Percentiles rank a stretch among this genome's conserved stretches.
Conservation (phyloP, 2,329 filamentous ascomycete genomes). For the Ustilaginoidea virens region DNA sequence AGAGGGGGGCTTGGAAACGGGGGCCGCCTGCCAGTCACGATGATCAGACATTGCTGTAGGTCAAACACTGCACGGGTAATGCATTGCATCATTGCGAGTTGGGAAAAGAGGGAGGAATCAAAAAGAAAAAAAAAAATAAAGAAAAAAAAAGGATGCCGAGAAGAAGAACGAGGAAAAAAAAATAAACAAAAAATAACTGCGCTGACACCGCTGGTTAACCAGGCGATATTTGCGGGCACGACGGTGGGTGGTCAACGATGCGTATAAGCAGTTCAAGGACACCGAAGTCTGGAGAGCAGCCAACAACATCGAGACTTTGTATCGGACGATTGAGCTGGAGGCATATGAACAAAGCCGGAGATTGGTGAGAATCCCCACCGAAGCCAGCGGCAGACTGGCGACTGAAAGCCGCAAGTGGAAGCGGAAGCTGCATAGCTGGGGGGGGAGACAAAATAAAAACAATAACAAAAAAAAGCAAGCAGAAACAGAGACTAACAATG, state of each 20-base stretch:
- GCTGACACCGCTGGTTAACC: constrained; percentile 5
- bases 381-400: too few relatives aligned
- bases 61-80: too few relatives aligned
- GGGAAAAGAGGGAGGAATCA: too few relatives aligned
- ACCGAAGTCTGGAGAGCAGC: constrained; percentile 77
- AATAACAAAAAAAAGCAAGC: too few relatives aligned
- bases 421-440: too few relatives aligned
- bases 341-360: constrained; percentile 68
- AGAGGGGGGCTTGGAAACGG: constrained; percentile 48
- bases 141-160: too few relatives aligned
- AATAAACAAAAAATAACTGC: too few relatives aligned
- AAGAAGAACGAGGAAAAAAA: too few relatives aligned
- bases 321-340: constrained; percentile 72
- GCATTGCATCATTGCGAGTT: too few relatives aligned
- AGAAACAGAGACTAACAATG: background rate
- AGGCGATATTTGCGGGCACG: constrained; percentile 79
- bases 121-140: too few relatives aligned
- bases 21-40: constrained; percentile 49
- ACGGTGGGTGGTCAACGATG: constrained; percentile 63
- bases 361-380: constrained; percentile 42
- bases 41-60: constrained; percentile 57
- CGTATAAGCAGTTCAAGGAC: constrained; percentile 69
- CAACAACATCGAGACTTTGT: constrained; percentile 64
- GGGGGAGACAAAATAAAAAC: too few relatives aligned
- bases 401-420: too few relatives aligned